These are phyloP conservation scores for Plasmodium knowlesi DNA, from an alignment of 169 alveolate genomes.

Conservation along the genomic window DNA sequence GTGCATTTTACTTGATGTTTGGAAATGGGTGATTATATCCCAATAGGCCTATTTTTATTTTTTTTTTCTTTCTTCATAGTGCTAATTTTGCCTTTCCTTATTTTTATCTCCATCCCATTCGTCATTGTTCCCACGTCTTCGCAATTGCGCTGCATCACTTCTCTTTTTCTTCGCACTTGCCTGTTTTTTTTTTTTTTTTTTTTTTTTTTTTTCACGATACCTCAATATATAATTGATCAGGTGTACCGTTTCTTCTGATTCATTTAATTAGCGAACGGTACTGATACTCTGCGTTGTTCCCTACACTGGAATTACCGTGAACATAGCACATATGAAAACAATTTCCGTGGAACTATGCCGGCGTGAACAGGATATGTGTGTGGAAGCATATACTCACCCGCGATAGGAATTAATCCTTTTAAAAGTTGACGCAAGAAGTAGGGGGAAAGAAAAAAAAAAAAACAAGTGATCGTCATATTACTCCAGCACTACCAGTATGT, in stretches of 20 bases:
- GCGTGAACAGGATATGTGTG: background rate
- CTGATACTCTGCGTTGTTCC: background rate
- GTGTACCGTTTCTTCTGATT: background rate
- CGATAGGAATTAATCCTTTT: background rate
- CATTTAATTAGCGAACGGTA: background rate
- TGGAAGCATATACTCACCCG: background rate
- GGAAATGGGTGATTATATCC: background rate
- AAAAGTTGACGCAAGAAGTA: background rate
- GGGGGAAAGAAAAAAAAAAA: background rate
- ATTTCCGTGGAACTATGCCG: background rate
- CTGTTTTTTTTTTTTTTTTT: constrained; percentile 26
- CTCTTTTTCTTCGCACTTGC: background rate
- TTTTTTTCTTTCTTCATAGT: background rate
- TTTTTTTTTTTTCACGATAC: background rate
- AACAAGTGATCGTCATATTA: background rate
- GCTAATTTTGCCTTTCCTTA: background rate
- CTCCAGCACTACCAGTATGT: background rate
- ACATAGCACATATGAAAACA: background rate
- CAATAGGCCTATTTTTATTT: background rate
- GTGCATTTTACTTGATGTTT: background rate
- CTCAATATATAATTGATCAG: background rate
- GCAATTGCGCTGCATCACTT: background rate
- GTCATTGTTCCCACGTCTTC: background rate
- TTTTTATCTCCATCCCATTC: background rate
- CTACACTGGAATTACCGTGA: background rate